phyloP scores from a whole-genome alignment of 495 filamentous ascomycete genomes.

The Aspergillus baeticus region DNA sequence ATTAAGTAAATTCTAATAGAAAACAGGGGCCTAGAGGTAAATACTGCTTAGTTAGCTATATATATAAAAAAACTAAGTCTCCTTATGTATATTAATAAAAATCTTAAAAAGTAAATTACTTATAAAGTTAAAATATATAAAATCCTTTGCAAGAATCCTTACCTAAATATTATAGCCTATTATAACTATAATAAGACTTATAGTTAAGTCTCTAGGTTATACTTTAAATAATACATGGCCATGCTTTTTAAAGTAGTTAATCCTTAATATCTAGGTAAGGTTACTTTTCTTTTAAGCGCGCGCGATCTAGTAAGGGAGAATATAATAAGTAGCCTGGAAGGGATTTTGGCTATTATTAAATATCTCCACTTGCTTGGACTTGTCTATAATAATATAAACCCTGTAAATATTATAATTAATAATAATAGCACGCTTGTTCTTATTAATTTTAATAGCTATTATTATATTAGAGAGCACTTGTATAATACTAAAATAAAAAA shows the following conservation, averaged over 20 bases:
- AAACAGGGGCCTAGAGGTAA: conserved; percentile 18
- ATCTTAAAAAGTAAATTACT: conserved; percentile 21
- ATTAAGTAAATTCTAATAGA: conserved; percentile 19
- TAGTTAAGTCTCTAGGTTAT: conserved; percentile 35
- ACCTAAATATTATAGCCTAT: conserved; percentile 39
- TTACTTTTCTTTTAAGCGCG: conserved; percentile 17
- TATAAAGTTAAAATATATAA: conserved; percentile 27
- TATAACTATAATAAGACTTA: conserved; percentile 29
- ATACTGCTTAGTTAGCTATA: conserved; percentile 18
- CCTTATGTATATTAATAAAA: conserved; percentile 17
- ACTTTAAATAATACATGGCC: conserved; percentile 37
- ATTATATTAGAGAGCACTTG: conserved; percentile 23
- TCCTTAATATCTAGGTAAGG: conserved; percentile 18
- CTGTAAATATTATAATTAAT: conserved; percentile 38
- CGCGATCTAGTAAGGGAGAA: conserved; percentile 17
- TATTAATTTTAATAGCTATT: conserved; percentile 42
- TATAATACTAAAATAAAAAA: conserved; percentile 15
- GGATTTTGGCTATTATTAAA: conserved; percentile 30
- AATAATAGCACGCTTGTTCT: conserved; percentile 33
- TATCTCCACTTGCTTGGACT: conserved; percentile 37
- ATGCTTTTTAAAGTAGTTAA: conserved; percentile 32
- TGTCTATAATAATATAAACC: conserved; percentile 41
- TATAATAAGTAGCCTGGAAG: conserved; percentile 21
- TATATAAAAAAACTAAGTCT: conserved; percentile 28
- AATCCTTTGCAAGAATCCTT: conserved; percentile 33